phyloP scores from a whole-genome alignment of 495 filamentous ascomycete species.

The Tetracladium setigerum region DNA sequence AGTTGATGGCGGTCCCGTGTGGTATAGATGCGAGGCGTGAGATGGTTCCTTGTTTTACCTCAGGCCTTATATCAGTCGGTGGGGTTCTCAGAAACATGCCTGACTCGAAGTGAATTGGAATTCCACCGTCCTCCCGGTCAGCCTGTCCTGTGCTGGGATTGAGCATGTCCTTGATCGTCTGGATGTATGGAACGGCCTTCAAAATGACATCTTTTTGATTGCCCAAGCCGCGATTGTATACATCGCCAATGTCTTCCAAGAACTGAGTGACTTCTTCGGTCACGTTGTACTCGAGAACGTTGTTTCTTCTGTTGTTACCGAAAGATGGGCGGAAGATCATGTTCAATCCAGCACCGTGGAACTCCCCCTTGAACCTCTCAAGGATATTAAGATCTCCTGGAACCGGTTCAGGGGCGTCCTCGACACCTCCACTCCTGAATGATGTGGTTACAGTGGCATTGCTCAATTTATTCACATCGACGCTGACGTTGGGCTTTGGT shows the following conservation, averaged over 20 bases:
- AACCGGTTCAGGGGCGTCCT: neutral
- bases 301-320: slow-evolving; percentile 1
- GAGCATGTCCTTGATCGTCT: slow-evolving; percentile 8
- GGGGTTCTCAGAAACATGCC: neutral
- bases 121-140: neutral
- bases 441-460: neutral
- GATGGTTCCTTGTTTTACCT: neutral
- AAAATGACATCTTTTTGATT: slow-evolving; percentile 4
- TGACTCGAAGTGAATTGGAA: slow-evolving; percentile 6
- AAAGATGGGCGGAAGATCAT: slow-evolving; percentile 8
- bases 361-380: neutral
- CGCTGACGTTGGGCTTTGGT: slow-evolving; percentile 3
- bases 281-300: slow-evolving; percentile 9
- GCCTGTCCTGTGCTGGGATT: slow-evolving; percentile 6
- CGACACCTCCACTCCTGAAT: neutral
- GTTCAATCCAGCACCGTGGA: slow-evolving; percentile 6
- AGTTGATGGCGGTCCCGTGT: slow-evolving; percentile 5
- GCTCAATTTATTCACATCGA: neutral
- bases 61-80: slow-evolving; percentile 1
- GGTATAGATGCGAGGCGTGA: slow-evolving; percentile 6
- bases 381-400: slow-evolving; percentile 3
- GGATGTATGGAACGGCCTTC: slow-evolving; percentile 6
- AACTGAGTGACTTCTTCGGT: slow-evolving; percentile 3
- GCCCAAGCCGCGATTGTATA: slow-evolving; percentile 4
- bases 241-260: slow-evolving; percentile 4